Evolutionary conservation across 1,284 basidiomycete species (phyloP), one percentile per base, ranked within the genome.

Genomic region (Puccinia polysora): DNA sequence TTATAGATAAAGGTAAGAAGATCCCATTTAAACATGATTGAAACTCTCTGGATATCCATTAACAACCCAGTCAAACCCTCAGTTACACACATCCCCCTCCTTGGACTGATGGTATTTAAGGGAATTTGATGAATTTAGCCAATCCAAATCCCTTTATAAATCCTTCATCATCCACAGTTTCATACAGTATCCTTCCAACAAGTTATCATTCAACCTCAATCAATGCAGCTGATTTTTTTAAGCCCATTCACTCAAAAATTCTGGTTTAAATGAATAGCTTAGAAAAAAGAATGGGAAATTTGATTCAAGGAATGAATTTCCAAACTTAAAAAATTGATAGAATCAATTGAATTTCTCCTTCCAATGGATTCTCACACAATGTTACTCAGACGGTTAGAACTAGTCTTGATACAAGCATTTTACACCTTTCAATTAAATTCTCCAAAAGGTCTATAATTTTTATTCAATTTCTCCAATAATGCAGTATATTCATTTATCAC

Each of bases 41-140:
- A 28, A 8, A 6, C 38, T 3, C 8, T 28, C 25, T 63, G 18
- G 1, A 36, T 25, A 40, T 18, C 8, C 60, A 49, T 34, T 32
- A 25, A 43, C 23, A 30, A 15, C 43, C 12, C 45, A 63, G 25
- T 8, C 60, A 32, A 8, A 23, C 25, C 32, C 60, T 25, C 45
- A 45, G 10, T 10, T 10, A n/a, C 40, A n/a, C n/a, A n/a, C 28
- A 32, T 6, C 55, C 55, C 10, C 53, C 28, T 12, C 34, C 28
- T 12, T 34, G 53, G n/a, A 55, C 25, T 2, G 52, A 58, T 43
- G 65, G 65, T 25, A 32, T 68, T n/a, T 68, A 52, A 52, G 65
- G 28, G 23, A 52, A 68, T 55, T 28, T 68, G 23, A 43, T 68
- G 52, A 30, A 56, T 4, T 40, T 68, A 7, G 18, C 50, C 10